Evolutionary conservation across 441 rosid species (phyloP).

Genomic region (Raphanus hybrid): DNA sequence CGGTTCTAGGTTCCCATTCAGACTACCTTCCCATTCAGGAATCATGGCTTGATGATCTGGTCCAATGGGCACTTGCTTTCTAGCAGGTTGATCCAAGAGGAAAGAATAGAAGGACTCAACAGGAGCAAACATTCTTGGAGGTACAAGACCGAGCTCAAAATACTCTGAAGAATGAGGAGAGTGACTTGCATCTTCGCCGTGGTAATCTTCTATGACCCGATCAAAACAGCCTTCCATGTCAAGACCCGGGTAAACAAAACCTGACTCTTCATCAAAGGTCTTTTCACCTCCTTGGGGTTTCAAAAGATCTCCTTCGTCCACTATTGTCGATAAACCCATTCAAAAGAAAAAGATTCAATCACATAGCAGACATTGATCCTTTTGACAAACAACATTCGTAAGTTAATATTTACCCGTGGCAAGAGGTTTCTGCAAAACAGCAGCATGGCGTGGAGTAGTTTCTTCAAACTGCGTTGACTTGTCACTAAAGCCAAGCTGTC

Average conservation of each 20-base stretch:
- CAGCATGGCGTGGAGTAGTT: constrained; percentile 33
- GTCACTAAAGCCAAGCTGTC: constrained; percentile 47
- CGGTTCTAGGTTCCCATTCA: constrained; percentile 22
- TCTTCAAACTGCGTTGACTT: constrained; percentile 48
- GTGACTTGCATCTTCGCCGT: constrained; percentile 46
- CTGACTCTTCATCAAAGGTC: constrained; percentile 39
- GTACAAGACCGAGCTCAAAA: too few species aligned
- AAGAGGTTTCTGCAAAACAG: constrained; percentile 33
- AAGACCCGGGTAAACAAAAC: constrained; percentile 39
- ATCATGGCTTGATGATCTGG: constrained; percentile 61
- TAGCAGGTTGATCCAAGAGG: constrained; percentile 50
- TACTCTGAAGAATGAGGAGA: constrained; percentile 37
- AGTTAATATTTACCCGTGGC: constrained; percentile 41
- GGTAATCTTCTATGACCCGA: constrained; percentile 35
- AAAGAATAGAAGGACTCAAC: constrained; percentile 46
- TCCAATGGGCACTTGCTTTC: constrained; percentile 65
- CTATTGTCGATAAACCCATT: constrained; percentile 40
- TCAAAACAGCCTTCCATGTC: constrained; percentile 34
- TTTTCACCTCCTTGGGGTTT: constrained; percentile 40
- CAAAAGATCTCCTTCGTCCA: constrained; percentile 40
- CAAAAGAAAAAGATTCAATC: constrained; percentile 12
- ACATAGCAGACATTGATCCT: constrained; percentile 4
- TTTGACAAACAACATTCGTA: constrained; percentile 1
- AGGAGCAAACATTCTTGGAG: constrained; percentile 40
- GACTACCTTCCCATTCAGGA: constrained; percentile 52